Percentiles rank a stretch among this genome's conserved stretches.
phyloP scores from a whole-genome alignment of 495 filamentous ascomycete species.

The Xanthoparmelia taractica region DNA sequence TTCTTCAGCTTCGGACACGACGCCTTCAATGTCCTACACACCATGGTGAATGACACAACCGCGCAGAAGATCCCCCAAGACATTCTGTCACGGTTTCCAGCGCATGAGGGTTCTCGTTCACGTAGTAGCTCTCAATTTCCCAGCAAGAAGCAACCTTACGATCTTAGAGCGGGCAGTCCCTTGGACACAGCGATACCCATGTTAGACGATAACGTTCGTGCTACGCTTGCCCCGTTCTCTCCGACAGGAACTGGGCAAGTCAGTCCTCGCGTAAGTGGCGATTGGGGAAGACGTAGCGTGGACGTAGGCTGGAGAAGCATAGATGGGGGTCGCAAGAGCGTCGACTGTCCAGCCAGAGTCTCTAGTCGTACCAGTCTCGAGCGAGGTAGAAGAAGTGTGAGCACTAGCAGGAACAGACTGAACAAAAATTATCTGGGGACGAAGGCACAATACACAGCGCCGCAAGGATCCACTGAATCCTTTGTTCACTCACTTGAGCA shows the following conservation, averaged over 20 bases:
- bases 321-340: conserved; percentile 25
- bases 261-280: conserved; percentile 42
- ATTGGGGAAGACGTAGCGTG: conserved; percentile 27
- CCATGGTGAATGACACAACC: conserved; percentile 60
- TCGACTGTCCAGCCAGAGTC: conserved; percentile 22
- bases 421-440: conserved; percentile 30
- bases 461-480: conserved; percentile 66
- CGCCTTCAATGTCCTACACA: conserved; percentile 69
- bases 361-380: conserved; percentile 42
- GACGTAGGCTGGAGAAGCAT: conserved; percentile 25
- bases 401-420: conserved; percentile 44
- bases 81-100: conserved; percentile 24
- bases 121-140: conserved; percentile 22
- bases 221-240: conserved; percentile 53
- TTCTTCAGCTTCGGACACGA: conserved; percentile 87
- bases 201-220: conserved; percentile 54
- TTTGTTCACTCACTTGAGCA: conserved; percentile 64
- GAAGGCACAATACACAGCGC: conserved; percentile 38
- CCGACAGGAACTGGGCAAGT: conserved; percentile 28
- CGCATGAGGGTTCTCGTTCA: conserved; percentile 19
- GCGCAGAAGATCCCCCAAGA: conserved; percentile 41
- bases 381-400: conserved; percentile 51
- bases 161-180: conserved; percentile 31
- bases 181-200: conserved; percentile 38
- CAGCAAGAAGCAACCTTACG: conserved; percentile 25